Conservation (phyloP, 805 yeast genomes). For the Yamadazyma ubonensis region DNA sequence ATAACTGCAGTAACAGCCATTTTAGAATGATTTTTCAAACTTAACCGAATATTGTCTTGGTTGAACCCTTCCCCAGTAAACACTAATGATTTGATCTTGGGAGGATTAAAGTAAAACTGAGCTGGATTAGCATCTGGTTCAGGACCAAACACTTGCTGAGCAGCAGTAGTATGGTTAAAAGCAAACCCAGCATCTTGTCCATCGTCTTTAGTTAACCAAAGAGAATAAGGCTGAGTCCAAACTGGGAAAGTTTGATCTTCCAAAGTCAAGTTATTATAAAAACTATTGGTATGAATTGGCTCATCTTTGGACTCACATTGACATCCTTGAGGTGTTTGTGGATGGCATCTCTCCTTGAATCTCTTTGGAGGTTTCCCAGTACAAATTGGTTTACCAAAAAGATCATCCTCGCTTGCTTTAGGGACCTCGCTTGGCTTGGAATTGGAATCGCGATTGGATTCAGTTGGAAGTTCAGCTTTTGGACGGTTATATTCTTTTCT, state of each 20-base stretch:
- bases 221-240: conserved; percentile 81
- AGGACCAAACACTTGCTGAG: conserved; percentile 69
- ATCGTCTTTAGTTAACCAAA: conserved; percentile 59
- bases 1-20: conserved; percentile 28
- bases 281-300: conserved; percentile 74
- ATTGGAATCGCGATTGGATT: not conserved
- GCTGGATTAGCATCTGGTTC: conserved; percentile 52
- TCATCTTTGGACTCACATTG: conserved; percentile 18
- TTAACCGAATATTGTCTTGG: conserved; percentile 18
- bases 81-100: conserved; percentile 59
- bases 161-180: conserved; percentile 56
- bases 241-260: conserved; percentile 66
- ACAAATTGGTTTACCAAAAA: conserved; percentile 44
- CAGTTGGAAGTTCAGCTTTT: conserved; percentile 6
- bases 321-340: conserved; percentile 37
- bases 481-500: conserved; percentile 4
- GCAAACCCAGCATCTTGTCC: conserved; percentile 60
- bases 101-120: conserved; percentile 67
- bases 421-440: not conserved
- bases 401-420: conserved; percentile 21
- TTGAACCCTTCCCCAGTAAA: conserved; percentile 31
- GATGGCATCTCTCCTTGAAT: conserved; percentile 37
- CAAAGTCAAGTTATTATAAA: conserved; percentile 69
- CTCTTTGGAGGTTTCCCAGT: conserved; percentile 42
- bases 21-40: conserved; percentile 28